Percentiles rank a stretch among this genome's conserved stretches.
phyloP scores from a whole-genome alignment of 2,329 filamentous ascomycete species.

The Colletotrichum shisoi region DNA sequence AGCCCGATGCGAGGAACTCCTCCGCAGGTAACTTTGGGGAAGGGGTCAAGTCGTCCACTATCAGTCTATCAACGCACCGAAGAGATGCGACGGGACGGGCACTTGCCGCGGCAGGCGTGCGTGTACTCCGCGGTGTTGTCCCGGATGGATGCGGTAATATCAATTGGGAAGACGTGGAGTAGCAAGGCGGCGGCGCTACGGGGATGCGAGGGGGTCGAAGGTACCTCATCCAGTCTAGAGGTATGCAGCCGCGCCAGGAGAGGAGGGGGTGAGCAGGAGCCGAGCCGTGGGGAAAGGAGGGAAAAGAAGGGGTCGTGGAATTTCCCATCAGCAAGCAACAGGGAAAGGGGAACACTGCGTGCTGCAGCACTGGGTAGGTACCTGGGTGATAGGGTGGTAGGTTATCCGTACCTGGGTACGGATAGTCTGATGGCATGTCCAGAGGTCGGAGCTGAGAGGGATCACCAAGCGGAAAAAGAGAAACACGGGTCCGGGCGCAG shows the following conservation, averaged over 20 bases:
- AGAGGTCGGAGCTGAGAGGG: conserved; percentile 2
- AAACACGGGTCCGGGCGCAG: conserved; percentile 34
- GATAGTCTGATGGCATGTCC: not conserved
- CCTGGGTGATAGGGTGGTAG: too few relatives aligned
- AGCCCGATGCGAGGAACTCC: conserved; percentile 27
- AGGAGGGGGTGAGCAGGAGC: conserved; percentile 27
- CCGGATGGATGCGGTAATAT: conserved; percentile 35
- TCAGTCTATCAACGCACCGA: conserved; percentile 13
- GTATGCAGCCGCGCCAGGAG: conserved; percentile 22
- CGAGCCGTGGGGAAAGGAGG: conserved; percentile 38
- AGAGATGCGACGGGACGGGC: too few relatives aligned
- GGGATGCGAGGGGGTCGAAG: conserved; percentile 24
- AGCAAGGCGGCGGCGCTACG: conserved; percentile 19
- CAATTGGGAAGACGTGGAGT: conserved; percentile 22
- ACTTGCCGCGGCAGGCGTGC: not conserved
- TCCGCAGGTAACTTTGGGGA: conserved; percentile 15
- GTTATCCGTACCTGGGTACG: too few relatives aligned
- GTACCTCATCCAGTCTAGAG: conserved; percentile 24
- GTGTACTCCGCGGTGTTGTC: conserved; percentile 1
- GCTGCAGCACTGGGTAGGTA: not conserved
- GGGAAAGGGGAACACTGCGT: conserved; percentile 30
- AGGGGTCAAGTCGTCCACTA: conserved; percentile 6
- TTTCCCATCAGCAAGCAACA: conserved; percentile 28
- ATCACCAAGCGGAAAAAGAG: conserved; percentile 18
- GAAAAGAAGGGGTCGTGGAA: conserved; percentile 38